Conservation (phyloP, 805 yeast species). For the Candida maesae region DNA sequence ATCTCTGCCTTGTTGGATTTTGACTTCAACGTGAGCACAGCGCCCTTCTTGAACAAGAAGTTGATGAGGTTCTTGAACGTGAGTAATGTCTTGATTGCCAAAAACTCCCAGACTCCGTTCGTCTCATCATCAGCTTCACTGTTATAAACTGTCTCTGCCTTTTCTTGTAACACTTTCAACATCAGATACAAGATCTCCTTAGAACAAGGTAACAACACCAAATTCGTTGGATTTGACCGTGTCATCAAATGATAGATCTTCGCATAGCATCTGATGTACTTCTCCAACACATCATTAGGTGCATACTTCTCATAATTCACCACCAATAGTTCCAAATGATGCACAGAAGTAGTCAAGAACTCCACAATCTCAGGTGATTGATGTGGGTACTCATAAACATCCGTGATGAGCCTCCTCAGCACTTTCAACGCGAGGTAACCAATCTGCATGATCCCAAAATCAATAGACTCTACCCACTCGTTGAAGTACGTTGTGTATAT, state of each 20-base stretch:
- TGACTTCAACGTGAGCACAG: slow-evolving; percentile 56
- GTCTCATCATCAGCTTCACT: slow-evolving; percentile 47
- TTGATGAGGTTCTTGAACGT: slow-evolving; percentile 63
- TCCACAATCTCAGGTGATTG: slow-evolving; percentile 54
- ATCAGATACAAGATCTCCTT: slow-evolving; percentile 58
- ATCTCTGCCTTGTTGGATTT: slow-evolving; percentile 64
- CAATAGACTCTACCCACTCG: slow-evolving; percentile 52
- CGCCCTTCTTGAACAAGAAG: slow-evolving; percentile 62
- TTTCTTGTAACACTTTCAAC: slow-evolving; percentile 55
- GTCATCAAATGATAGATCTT: slow-evolving; percentile 66
- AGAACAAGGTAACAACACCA: slow-evolving; percentile 64
- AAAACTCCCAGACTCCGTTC: slow-evolving; percentile 65
- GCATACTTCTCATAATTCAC: slow-evolving; percentile 46
- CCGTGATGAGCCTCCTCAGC: slow-evolving; percentile 66
- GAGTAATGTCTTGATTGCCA: slow-evolving; percentile 62
- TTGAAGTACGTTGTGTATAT: slow-evolving; percentile 58
- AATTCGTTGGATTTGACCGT: slow-evolving; percentile 60
- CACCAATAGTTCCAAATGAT: slow-evolving; percentile 58
- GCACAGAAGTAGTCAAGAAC: slow-evolving; percentile 52
- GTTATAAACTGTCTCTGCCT: slow-evolving; percentile 62
- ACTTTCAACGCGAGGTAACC: slow-evolving; percentile 77
- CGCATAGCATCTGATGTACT: slow-evolving; percentile 69
- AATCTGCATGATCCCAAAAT: slow-evolving; percentile 57
- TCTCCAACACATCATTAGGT: slow-evolving; percentile 46
- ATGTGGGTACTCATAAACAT: slow-evolving; percentile 71